These are phyloP conservation scores for Kazachstania africana DNA, from an alignment of 805 yeast species.

Conservation along the genomic window DNA sequence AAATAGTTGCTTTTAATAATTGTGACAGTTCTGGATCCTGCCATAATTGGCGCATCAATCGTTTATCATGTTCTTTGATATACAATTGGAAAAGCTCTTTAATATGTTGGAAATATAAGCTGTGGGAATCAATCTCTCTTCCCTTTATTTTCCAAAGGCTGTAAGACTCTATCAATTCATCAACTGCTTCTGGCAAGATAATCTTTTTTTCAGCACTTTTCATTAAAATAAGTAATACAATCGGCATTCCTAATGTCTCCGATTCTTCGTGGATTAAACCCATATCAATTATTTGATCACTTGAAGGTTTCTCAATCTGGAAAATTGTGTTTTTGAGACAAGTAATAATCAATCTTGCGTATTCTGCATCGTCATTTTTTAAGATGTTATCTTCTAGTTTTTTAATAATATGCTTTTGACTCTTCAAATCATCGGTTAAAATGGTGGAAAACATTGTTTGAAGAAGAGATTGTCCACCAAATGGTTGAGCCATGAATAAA, in stretches of 20 bases:
- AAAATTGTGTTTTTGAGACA: constrained; percentile 23
- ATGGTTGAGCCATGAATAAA: constrained; percentile 68
- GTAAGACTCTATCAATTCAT: constrained; percentile 23
- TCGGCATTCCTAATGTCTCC: constrained; percentile 19
- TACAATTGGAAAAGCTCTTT: constrained; percentile 52
- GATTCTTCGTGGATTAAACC: constrained; percentile 24
- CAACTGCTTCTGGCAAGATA: constrained; percentile 13
- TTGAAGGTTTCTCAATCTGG: no score
- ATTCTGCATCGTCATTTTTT: constrained; percentile 6
- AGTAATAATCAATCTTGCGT: constrained; percentile 17
- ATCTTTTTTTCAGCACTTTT: constrained; percentile 11
- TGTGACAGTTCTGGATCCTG: constrained; percentile 72
- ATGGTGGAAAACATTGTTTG: constrained; percentile 66
- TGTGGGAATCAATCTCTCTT: constrained; percentile 13
- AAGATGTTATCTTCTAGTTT: constrained; percentile 33
- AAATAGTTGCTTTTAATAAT: constrained; percentile 59
- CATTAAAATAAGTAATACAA: constrained; percentile 15
- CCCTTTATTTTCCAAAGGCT: constrained; percentile 17
- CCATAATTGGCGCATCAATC: constrained; percentile 66
- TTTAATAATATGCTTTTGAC: constrained; percentile 42
- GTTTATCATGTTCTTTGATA: constrained; percentile 65
- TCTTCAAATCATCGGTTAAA: constrained; percentile 61
- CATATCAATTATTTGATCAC: constrained; percentile 8
- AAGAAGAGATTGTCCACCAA: constrained; percentile 54
- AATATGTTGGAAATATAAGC: constrained; percentile 39